Base-by-base conservation (phyloP, 768 basidiomycete species). In the Dendrothele bispora region DNA sequence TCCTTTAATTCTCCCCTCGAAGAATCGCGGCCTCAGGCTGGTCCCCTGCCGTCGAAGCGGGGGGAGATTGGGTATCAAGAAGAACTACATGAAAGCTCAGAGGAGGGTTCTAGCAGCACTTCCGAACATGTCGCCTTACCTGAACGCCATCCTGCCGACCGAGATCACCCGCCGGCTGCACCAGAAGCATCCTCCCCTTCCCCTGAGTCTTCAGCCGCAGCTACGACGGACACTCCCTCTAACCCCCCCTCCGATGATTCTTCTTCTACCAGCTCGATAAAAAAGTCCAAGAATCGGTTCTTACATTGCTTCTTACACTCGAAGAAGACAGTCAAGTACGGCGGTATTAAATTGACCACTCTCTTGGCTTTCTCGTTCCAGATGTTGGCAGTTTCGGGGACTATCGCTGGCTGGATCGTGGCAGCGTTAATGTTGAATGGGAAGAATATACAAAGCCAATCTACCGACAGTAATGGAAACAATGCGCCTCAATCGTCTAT, bases 1-100 rank as follows among this genome's bases (percentile, higher is more conserved):
- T 60, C 61, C 22, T 49, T 52, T 27, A 53, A 21, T 46, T 32
- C 51, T 35, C 21, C 39, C n/a, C 17, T 47, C 47, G 60, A 62
- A 47, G 67, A 68, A 58, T 45, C 55, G 52, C 69, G 70, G 55
- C 69, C 66, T 46, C 71, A 85, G 70, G 82, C 83, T 56, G 82
- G 71, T 35, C 83, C 84, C 46, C 65, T 85, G 58, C 85, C 84
- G 43, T 61, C 59, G 36, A 86, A 86, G 61, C 71, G 75, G 17
- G 86, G 84, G 22, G 84, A 86, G 58, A 80, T 88, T 43, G 84
- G 84, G 18, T 88, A 70, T 57, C 50, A 68, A 24, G 82, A 81
- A 44, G 70, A 64, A 10, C 43, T 69, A 17, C 69, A 70, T 46
- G 61, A 54, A 18, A 27, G 45, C 27, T 52, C 55, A 48, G 49